phyloP scores from a whole-genome alignment of 768 basidiomycete genomes.

The Boletellus emodensis region DNA sequence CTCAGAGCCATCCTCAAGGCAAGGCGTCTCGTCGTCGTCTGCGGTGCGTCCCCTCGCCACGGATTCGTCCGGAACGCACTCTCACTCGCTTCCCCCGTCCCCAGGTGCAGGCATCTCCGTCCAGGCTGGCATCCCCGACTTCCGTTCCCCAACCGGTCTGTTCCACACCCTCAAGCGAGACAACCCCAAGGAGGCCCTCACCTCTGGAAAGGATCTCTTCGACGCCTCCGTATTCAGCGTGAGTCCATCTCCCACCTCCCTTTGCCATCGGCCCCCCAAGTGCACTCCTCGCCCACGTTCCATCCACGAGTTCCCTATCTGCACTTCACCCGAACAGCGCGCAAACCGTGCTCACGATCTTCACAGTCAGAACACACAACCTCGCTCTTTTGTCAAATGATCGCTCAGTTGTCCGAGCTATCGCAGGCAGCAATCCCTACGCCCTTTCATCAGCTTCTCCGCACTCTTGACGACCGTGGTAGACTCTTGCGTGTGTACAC shows the following conservation, averaged over 20 bases:
- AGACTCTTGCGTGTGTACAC: conserved; percentile 84
- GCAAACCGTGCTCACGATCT: conserved; percentile 18
- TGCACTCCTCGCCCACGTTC: background rate
- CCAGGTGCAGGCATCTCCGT: conserved; percentile 88
- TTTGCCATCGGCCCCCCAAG: conserved; percentile 1
- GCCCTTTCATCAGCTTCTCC: conserved; percentile 73
- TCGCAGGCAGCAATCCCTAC: conserved; percentile 74
- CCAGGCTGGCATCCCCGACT: conserved; percentile 85
- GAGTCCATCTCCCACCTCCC: conserved; percentile 23
- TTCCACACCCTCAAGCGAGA: conserved; percentile 76
- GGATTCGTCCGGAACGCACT: conserved; percentile 10
- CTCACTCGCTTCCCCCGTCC: background rate
- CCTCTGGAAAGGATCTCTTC: conserved; percentile 83
- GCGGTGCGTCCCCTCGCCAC: conserved; percentile 50
- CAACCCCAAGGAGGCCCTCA: conserved; percentile 66
- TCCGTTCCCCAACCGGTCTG: conserved; percentile 75
- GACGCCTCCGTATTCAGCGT: conserved; percentile 89
- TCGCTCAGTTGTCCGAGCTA: conserved; percentile 72
- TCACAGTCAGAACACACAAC: conserved; percentile 70
- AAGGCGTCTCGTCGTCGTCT: conserved; percentile 79
- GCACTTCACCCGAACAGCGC: background rate
- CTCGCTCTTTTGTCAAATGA: conserved; percentile 83
- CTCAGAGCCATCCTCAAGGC: conserved; percentile 73
- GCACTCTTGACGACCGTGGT: conserved; percentile 68
- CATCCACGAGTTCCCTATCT: background rate